Base-by-base conservation (phyloP, 495 filamentous ascomycete species). In the Penicillium maclennaniae region DNA sequence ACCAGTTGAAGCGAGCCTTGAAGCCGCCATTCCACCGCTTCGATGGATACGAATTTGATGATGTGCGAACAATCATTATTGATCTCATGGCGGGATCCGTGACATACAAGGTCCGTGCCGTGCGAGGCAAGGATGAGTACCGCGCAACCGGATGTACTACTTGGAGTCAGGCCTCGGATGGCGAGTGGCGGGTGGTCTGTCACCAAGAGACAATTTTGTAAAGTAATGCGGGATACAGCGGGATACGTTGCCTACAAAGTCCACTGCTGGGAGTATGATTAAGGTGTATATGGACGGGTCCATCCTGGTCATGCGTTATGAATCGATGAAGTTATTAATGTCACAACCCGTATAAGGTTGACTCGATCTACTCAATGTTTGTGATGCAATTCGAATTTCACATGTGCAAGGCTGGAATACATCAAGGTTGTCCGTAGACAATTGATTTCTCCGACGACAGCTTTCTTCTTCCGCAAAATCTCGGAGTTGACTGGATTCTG, bases 111-210 rank as follows among this genome's bases (percentile, higher is more conserved):
- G 55, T 75, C 36, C 60, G 63, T 14, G 71, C 71, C 1, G 43
- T 59, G 15, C 40, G 63, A 4, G 64, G 63, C 2, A 53, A 65
- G 17, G 59, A 58, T 20, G 50, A 60, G 40, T 75, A 69, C 34
- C 58, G 51, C 12, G 70, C 64, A 1, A 69, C 65, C 10, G 67
- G 65, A 21, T 70, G 69, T 28, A 69, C 68, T 28, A 77, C 73
- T 4, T 77, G 73, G 73, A 69, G 69, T 17, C 73, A 77, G 57
- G 73, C 58, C 4, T 70, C 69, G 2, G 73, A 77, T 53, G 73
- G 73, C 9, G 73, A 77, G 53, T 77, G 73, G 73, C 59, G 65
- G 40, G 51, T 77, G 26, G 64, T 66, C 15, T 52, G 50, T 6
- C 73, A 77, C 51, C 65, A 68, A 40, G 73, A 75, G 53, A 74